A percentile compares a stretch with the other conserved stretches of the same genome.
Conservation (phyloP, 169 alveolate genomes). For the Cryptosporidium baileyi region DNA sequence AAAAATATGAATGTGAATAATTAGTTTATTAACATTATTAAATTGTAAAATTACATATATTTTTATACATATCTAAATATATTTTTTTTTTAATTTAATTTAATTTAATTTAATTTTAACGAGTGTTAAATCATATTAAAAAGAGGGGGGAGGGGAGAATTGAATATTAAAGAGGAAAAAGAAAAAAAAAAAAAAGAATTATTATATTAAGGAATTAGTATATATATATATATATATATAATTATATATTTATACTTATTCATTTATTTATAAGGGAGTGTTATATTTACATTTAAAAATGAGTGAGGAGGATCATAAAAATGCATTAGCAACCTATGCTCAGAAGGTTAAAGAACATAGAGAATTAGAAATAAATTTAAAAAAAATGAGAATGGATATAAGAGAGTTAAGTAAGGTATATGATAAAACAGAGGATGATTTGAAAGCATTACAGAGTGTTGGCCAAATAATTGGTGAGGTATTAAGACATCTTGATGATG, state of each 20-base stretch:
- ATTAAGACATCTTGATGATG: slow-evolving; percentile 91
- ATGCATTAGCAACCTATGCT: slow-evolving; percentile 71
- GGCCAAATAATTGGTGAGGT: slow-evolving; percentile 99
- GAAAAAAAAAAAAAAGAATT: not conserved
- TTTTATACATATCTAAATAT: too few species aligned
- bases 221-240: not conserved
- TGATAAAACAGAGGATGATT: slow-evolving; percentile 94
- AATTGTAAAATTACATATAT: too few species aligned
- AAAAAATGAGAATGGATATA: slow-evolving; percentile 79
- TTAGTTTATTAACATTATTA: too few species aligned
- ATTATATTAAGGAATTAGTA: not conserved
- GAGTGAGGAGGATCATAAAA: slow-evolving; percentile 57
- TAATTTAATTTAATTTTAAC: too few species aligned
- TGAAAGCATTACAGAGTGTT: slow-evolving; percentile 95
- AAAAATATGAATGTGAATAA: too few species aligned
- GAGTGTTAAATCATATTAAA: too few species aligned
- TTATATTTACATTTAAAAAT: not conserved
- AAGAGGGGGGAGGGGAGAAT: too few species aligned
- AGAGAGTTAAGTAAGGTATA: slow-evolving; percentile 81
- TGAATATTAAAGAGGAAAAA: not conserved
- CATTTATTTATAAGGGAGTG: not conserved
- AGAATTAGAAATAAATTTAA: slow-evolving; percentile 68
- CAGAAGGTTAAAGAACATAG: slow-evolving; percentile 77
- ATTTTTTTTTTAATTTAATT: too few species aligned
- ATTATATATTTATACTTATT: not conserved